Evolutionary conservation across 306 rosid species (phyloP).

Genomic region (Lathyrus oleraceus): DNA sequence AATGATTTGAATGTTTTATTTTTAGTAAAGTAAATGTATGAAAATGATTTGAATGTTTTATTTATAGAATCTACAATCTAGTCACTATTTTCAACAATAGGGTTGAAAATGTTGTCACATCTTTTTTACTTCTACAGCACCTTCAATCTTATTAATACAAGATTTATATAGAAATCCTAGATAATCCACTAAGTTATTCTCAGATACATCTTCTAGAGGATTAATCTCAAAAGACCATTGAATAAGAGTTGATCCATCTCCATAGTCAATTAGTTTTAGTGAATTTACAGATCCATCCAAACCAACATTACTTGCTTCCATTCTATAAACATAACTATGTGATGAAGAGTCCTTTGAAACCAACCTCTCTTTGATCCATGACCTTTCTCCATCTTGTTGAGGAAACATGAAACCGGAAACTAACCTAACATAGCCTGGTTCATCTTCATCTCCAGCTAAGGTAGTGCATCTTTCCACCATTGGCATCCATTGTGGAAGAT

Average conservation of each 20-base stretch:
- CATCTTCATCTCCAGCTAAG: slow-evolving; percentile 62
- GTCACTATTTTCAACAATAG: no score
- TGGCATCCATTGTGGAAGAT: slow-evolving; percentile 75
- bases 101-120: no score
- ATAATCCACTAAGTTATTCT: slow-evolving; percentile 64
- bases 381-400: slow-evolving; percentile 72
- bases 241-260: slow-evolving; percentile 62
- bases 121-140: slow-evolving; percentile 45
- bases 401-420: slow-evolving; percentile 87
- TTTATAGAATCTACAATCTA: no score
- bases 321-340: slow-evolving; percentile 53
- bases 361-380: slow-evolving; percentile 89
- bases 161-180: slow-evolving; percentile 72
- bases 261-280: slow-evolving; percentile 61
- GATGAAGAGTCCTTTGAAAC: slow-evolving; percentile 55
- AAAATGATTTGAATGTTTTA: no score
- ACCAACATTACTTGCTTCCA: slow-evolving; percentile 85
- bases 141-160: slow-evolving; percentile 70
- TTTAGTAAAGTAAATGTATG: no score
- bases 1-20: no score
- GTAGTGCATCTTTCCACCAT: slow-evolving; percentile 72
- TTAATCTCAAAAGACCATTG: slow-evolving; percentile 67
- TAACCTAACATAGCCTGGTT: slow-evolving; percentile 58
- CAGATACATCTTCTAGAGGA: slow-evolving; percentile 52
- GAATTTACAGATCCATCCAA: slow-evolving; percentile 72